phyloP scores from a whole-genome alignment of 129 eudicot species.

The Flaveria ramosissima region DNA sequence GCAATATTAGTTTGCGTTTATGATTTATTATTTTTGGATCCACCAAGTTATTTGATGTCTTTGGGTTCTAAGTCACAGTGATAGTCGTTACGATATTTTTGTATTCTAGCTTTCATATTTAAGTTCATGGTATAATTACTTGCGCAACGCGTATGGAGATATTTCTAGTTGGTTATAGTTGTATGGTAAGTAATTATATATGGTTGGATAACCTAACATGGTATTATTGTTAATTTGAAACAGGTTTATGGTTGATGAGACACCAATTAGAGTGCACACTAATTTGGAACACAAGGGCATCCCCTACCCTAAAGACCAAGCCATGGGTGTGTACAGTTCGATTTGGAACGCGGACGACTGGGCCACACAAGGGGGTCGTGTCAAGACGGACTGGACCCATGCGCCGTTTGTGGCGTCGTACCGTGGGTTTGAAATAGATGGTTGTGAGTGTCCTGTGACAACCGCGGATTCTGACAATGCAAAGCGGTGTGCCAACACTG shows the following conservation, averaged over 20 bases:
- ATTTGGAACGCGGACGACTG: conserved; percentile 98
- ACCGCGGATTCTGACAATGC: conserved; percentile 54
- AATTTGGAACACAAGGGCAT: conserved; percentile 84
- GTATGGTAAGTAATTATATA: neutral
- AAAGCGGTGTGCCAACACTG: conserved; percentile 48
- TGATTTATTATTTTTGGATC: no score
- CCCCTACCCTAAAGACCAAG: conserved; percentile 82
- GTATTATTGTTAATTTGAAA: conserved; percentile 18
- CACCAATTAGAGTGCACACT: conserved; percentile 78
- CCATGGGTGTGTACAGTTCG: conserved; percentile 95
- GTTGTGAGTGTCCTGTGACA: conserved; percentile 64
- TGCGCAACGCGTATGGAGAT: no score
- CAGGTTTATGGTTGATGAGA: conserved; percentile 87
- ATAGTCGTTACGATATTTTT: no score
- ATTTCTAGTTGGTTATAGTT: no score
- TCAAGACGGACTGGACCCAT: conserved; percentile 86
- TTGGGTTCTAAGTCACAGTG: no score
- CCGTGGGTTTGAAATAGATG: conserved; percentile 66
- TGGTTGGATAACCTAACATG: neutral
- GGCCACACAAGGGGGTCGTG: conserved; percentile 98
- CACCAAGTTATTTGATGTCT: no score
- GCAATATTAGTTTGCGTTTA: no score
- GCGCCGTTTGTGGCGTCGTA: conserved; percentile 84
- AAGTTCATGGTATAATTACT: no score
- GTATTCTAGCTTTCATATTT: no score